Evolutionary conservation across 768 basidiomycete species (phyloP).

Genomic region (Strobilomyces confusus): DNA sequence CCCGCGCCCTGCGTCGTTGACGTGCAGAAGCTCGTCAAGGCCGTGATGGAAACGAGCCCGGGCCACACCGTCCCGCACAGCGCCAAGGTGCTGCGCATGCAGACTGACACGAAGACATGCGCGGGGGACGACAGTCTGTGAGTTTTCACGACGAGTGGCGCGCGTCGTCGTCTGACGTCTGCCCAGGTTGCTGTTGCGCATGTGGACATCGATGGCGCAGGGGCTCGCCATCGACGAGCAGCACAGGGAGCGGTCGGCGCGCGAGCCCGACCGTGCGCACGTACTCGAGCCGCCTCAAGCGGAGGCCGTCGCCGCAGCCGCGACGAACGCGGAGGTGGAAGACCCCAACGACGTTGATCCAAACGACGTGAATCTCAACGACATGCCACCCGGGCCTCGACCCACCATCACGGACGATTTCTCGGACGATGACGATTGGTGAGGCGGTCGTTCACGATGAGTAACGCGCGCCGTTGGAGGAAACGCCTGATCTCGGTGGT

Average conservation of each 20-base stretch:
- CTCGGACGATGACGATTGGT: slow-evolving; percentile 31
- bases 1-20: slow-evolving; percentile 40
- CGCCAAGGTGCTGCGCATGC: slow-evolving; percentile 33
- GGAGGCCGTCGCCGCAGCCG: neutral
- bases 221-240: slow-evolving; percentile 47
- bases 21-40: slow-evolving; percentile 34
- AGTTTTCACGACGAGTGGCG: slow-evolving; percentile 12
- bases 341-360: slow-evolving; percentile 7
- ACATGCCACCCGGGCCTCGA: slow-evolving; percentile 3
- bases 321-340: neutral
- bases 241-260: slow-evolving; percentile 17
- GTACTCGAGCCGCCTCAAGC: slow-evolving; percentile 10
- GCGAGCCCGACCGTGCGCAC: slow-evolving; percentile 10
- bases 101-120: slow-evolving; percentile 37
- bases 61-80: slow-evolving; percentile 28
- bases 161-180: neutral
- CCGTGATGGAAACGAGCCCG: slow-evolving; percentile 35
- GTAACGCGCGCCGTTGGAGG: neutral
- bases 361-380: slow-evolving; percentile 6
- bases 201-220: slow-evolving; percentile 47
- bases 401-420: slow-evolving; percentile 17
- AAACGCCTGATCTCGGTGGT: neutral
- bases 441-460: neutral
- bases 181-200: slow-evolving; percentile 37
- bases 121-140: slow-evolving; percentile 53